Evolutionary conservation across 2,329 filamentous ascomycete species (phyloP), one percentile per base, ranked within the genome.

Genomic region (Coniella vitis): DNA sequence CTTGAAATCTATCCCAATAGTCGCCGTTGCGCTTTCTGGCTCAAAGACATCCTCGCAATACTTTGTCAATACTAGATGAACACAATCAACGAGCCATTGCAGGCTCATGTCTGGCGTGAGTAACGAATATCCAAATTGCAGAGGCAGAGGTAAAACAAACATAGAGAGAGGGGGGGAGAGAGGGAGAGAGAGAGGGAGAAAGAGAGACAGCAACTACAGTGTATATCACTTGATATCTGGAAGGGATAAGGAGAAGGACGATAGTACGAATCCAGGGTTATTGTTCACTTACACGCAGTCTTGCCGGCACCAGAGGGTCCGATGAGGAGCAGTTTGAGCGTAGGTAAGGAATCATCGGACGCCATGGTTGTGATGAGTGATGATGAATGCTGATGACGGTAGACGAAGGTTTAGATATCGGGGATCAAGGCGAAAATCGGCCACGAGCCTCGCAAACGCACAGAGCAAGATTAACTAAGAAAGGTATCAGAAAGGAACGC

Each of bases 31-130:
- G 32, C 68, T 70, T 57, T 78, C 74, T 4, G 73, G 69, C 51
- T 79, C 76, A 56, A 78, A 79, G 56, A 77, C 73, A 58, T 78
- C 73, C 54, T 78, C 74, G 59, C 73, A 77, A 55, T 79, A 79
- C 57, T 75, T 66, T 52, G 74, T 69, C 40, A 79, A 63, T 52
- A 79, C 74, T 77, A 29, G 25, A 10, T 29, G n/a, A n/a, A n/a
- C n/a, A 29, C 10, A 29, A 5, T 10, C 5, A 29, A 10, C 10
- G 25, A 10, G 25, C 25, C 25, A 10, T 5, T 29, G 25, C 25
- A 29, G 25, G 25, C 25, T 10, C 25, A 29, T 10, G 10, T 29
- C 5, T 5, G 25, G 10, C 10, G 25, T 29, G 5, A 29, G 25
- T 10, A 29, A 29, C n/a, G n/a, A n/a, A n/a, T n/a, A n/a, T n/a